Evolutionary conservation across 129 eudicot species (phyloP).

Genomic region (Pittosporum tobira): DNA sequence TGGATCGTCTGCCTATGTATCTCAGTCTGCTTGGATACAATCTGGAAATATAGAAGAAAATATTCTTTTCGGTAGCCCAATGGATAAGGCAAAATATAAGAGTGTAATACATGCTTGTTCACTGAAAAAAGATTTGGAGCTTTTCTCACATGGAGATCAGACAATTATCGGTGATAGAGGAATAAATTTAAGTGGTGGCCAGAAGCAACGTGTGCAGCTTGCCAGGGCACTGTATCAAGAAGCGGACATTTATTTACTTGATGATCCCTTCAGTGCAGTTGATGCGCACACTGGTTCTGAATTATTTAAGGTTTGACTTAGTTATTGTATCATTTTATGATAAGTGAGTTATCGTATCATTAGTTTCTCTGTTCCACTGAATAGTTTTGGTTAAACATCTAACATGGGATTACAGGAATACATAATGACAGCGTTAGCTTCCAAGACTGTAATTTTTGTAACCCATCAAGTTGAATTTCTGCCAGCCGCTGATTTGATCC

Average conservation of each 20-base stretch:
- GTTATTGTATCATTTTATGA: background rate
- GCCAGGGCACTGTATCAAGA: constrained; percentile 98
- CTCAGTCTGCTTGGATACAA: constrained; percentile 98
- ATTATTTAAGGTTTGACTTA: constrained; percentile 53
- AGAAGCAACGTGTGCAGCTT: constrained; percentile 93
- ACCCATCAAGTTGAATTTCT: constrained; percentile 94
- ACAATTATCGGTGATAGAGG: constrained; percentile 96
- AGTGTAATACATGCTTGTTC: constrained; percentile 72
- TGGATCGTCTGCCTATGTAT: constrained; percentile 90
- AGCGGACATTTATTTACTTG: constrained; percentile 92
- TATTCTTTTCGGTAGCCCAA: constrained; percentile 78
- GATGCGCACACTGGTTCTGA: constrained; percentile 98
- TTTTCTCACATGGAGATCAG: constrained; percentile 85
- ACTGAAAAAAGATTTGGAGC: constrained; percentile 73
- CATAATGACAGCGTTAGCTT: constrained; percentile 75
- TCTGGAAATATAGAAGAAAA: constrained; percentile 88
- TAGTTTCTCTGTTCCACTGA: background rate
- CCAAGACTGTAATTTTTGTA: constrained; percentile 79
- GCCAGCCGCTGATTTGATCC: constrained; percentile 85
- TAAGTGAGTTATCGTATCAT: background rate
- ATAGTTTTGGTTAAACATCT: constrained; percentile 12
- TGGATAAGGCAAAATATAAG: constrained; percentile 83
- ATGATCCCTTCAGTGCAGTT: constrained; percentile 97
- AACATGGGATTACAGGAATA: constrained; percentile 58
- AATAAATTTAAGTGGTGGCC: constrained; percentile 96